Conservation (phyloP, 257 asterid species). For the Cordia subcordata region DNA sequence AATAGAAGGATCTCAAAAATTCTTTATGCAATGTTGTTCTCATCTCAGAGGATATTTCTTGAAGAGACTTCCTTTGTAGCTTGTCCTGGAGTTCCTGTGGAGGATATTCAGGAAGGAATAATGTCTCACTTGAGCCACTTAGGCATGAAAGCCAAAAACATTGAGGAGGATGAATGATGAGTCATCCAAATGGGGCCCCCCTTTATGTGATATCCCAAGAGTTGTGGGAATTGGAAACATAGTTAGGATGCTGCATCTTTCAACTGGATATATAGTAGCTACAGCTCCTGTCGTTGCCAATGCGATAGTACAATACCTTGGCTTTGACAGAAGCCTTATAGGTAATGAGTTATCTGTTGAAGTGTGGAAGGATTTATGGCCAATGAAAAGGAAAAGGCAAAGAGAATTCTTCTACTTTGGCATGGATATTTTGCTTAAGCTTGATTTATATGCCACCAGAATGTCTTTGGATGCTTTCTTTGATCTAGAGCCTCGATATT, state of each 20-base stretch:
- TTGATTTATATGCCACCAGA: conserved; percentile 75
- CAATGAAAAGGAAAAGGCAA: conserved; percentile 89
- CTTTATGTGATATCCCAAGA: conserved; percentile 91
- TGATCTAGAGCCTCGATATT: conserved; percentile 83
- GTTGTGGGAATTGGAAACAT: conserved; percentile 95
- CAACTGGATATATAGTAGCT: conserved; percentile 98
- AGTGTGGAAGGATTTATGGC: conserved; percentile 98
- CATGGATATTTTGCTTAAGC: conserved; percentile 88
- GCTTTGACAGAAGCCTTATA: conserved; percentile 32
- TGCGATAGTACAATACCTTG: conserved; percentile 69
- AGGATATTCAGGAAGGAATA: conserved; percentile 90
- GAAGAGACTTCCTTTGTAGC: conserved; percentile 99
- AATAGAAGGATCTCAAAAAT: conserved; percentile 75
- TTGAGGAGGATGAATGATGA: conserved; percentile 91
- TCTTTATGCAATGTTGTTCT: conserved; percentile 98
- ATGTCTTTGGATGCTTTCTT: conserved; percentile 88
- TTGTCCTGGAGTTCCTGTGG: conserved; percentile 83
- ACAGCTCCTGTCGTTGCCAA: conserved; percentile 85
- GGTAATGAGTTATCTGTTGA: conserved; percentile 59
- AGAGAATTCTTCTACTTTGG: conserved; percentile 96
- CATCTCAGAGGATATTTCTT: conserved; percentile 63
- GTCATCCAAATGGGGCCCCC: conserved; percentile 99
- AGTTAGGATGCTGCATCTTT: conserved; percentile 99
- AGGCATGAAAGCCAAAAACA: conserved; percentile 73
- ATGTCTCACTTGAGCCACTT: conserved; percentile 78